Conservation (phyloP, 768 basidiomycete genomes). For the Mycena chlorophos region DNA sequence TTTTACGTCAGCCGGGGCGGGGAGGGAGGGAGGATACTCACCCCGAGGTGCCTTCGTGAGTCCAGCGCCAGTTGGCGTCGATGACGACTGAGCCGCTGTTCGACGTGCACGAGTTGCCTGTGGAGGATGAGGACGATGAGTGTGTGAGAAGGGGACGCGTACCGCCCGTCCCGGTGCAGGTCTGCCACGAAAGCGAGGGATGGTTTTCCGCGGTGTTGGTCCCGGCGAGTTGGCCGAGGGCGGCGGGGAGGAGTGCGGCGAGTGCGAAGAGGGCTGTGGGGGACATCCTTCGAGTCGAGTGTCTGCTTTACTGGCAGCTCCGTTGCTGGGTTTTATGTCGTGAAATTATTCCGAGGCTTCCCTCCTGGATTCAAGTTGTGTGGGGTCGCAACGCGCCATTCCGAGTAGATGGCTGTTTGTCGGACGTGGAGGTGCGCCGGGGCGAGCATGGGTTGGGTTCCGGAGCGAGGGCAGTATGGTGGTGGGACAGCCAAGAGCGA, state of each 20-base stretch:
- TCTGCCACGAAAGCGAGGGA: constrained; percentile 41
- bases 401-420: neutral
- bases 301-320: neutral
- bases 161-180: constrained; percentile 39
- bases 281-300: neutral
- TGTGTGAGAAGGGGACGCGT: neutral
- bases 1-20: too few species aligned
- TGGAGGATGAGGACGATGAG: neutral
- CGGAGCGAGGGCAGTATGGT: too few species aligned
- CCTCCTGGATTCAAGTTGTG: neutral
- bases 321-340: neutral
- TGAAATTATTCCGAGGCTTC: neutral
- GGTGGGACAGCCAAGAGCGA: too few species aligned
- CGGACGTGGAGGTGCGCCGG: too few species aligned
- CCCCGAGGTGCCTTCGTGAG: constrained; percentile 36
- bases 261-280: neutral
- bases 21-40: too few species aligned
- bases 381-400: neutral
- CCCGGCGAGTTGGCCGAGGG: constrained; percentile 47
- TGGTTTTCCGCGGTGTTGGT: constrained; percentile 46
- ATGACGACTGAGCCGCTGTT: constrained; percentile 37
- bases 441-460: too few species aligned
- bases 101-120: constrained; percentile 29
- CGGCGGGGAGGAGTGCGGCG: constrained; percentile 32
- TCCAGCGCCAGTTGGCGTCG: constrained; percentile 55